Conservation (phyloP, 805 yeast species). For the Teunomyces stri region DNA sequence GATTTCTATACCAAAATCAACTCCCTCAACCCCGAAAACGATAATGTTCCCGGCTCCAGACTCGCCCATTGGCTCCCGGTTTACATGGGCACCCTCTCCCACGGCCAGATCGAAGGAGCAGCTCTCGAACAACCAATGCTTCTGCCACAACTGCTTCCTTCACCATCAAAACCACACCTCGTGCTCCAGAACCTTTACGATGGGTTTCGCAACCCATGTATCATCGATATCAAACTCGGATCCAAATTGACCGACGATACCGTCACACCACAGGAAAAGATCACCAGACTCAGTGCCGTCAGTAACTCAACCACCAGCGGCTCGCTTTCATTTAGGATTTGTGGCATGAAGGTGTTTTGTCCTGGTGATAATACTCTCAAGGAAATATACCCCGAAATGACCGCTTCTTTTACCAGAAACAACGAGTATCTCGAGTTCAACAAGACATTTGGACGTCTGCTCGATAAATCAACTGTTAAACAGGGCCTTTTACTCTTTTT, state of each 20-base stretch:
- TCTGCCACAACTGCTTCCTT: background rate
- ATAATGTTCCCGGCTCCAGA: constrained; percentile 26
- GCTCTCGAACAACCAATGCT: background rate
- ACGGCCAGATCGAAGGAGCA: constrained; percentile 29
- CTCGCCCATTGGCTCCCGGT: constrained; percentile 60
- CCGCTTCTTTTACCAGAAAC: constrained; percentile 13
- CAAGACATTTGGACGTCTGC: constrained; percentile 68
- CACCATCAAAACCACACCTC: constrained; percentile 35
- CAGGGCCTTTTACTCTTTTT: constrained; percentile 50
- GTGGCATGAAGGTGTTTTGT: constrained; percentile 74
- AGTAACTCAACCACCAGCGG: constrained; percentile 79
- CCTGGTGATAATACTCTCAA: constrained; percentile 6
- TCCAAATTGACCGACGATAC: constrained; percentile 60
- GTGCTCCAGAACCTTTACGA: constrained; percentile 70
- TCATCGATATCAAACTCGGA: constrained; percentile 86
- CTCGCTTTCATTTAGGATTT: constrained; percentile 67
- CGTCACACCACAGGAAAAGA: constrained; percentile 56
- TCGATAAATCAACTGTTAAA: constrained; percentile 42
- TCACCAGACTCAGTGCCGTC: constrained; percentile 58
- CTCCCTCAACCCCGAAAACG: constrained; percentile 11
- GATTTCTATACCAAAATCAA: constrained; percentile 57
- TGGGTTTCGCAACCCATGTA: constrained; percentile 63
- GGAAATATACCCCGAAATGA: constrained; percentile 1
- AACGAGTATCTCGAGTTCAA: constrained; percentile 52
- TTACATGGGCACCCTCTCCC: constrained; percentile 57